phyloP scores from a whole-genome alignment of 805 yeast genomes.

The Metschnikowia cubensis region DNA sequence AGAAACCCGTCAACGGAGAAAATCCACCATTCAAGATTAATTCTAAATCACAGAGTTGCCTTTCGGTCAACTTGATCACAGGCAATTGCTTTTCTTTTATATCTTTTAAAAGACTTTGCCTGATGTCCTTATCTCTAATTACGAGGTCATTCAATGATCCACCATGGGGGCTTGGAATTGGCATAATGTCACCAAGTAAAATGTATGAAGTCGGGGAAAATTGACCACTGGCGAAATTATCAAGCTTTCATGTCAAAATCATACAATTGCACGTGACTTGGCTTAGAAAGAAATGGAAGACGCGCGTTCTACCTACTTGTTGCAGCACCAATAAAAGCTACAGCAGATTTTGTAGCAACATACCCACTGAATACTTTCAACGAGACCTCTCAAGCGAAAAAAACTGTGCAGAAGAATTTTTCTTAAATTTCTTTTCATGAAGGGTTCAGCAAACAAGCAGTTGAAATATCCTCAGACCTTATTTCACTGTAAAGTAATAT shows the following conservation, averaged over 20 bases:
- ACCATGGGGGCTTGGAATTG: constrained; percentile 79
- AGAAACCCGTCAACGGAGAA: constrained; percentile 72
- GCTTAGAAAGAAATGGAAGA: background rate
- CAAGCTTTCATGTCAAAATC: background rate
- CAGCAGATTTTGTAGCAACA: background rate
- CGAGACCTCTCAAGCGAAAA: background rate
- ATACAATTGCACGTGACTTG: constrained; percentile 6
- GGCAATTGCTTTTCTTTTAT: constrained; percentile 41
- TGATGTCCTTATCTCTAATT: constrained; percentile 69
- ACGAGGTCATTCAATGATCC: constrained; percentile 83
- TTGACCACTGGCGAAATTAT: background rate
- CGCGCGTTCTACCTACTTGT: background rate
- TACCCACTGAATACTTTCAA: background rate
- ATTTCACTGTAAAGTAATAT: background rate
- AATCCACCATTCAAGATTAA: constrained; percentile 91
- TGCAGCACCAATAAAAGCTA: constrained; percentile 1
- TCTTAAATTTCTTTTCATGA: background rate
- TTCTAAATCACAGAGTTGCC: constrained; percentile 93
- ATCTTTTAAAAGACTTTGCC: constrained; percentile 54
- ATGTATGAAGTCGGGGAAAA: background rate
- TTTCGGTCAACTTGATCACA: constrained; percentile 60
- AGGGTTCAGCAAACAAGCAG: no score
- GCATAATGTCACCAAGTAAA: constrained; percentile 37
- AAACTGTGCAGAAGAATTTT: no score
- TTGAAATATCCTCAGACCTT: no score